Evolutionary conservation across 176 grass and related monocot genomes (phyloP), one percentile per base, ranked within the genome.

Genomic region (Rhipidocladum racemiflorum): DNA sequence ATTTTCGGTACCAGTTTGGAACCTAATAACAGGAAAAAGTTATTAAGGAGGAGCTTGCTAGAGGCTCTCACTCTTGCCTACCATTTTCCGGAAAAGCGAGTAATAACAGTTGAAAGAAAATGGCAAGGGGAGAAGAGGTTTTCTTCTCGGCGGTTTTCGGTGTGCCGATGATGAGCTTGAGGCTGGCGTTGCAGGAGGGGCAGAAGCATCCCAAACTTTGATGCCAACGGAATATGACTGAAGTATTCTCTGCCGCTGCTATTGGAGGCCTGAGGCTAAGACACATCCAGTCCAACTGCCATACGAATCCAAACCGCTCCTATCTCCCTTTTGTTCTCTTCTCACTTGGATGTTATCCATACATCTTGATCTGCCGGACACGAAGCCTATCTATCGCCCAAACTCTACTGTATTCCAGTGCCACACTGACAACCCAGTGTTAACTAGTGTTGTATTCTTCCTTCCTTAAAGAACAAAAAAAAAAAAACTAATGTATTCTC

Each of bases 221-320:
- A 85, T 89, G 83, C 83, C 83, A 89, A 76, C 7, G 39, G 88
- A 71, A 89, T 85, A 65, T 39, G 65, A 62, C 6, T 28, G 87
- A 85, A 43, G 77, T 85, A 85, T 89, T 85, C 87, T 20, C 62
- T 12, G 6, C 40, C 1, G 14, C 23, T 53, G 50, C 69, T 6
- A 45, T 68, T 81, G 78, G 85, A 68, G 13, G 36, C 35, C 3
- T 3, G 10, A 51, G 63, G 72, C 72, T 51, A 44, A 11, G 24
- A 50, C 73, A 63, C 59, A 75, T 71, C 87, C 71, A n/a, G 4
- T 43, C 11, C 40, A 71, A 72, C 55, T 20, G 71, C 38, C 80
- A 50, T 28, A 1, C 76, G 54, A 13, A 16, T 32, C 20, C 55
- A 11, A 59, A 23, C 70, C n/a, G 6, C 28, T 49, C 81, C 70